These are phyloP conservation scores for Coniochaeta ligniaria DNA, from an alignment of 2,329 filamentous ascomycete species.

Conservation along the genomic window DNA sequence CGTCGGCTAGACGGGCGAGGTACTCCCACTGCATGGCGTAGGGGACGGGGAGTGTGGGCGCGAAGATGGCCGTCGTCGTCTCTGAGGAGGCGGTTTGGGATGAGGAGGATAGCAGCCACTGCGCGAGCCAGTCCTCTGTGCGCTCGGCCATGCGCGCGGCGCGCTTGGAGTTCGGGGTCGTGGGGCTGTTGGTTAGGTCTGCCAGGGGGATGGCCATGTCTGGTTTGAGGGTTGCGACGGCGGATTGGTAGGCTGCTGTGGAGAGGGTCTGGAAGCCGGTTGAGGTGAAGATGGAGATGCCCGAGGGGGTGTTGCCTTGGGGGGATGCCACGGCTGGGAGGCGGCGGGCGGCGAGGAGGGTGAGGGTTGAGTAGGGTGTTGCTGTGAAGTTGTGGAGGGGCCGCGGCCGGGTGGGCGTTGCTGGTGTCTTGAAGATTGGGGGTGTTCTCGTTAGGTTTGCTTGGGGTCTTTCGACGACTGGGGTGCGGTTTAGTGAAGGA, in stretches of 20 bases:
- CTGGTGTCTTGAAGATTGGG: constrained; percentile 35
- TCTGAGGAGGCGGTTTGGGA: constrained; percentile 17
- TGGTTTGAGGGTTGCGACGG: constrained; percentile 58
- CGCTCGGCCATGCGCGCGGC: constrained; percentile 78
- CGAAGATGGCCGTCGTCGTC: constrained; percentile 37
- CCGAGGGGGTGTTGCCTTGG: constrained; percentile 60
- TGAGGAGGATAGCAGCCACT: constrained; percentile 43
- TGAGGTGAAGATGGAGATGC: constrained; percentile 75
- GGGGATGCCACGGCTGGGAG: constrained; percentile 69
- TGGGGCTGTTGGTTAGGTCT: constrained; percentile 52
- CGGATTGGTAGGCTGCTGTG: constrained; percentile 60
- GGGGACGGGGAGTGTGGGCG: constrained; percentile 67
- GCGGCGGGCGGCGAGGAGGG: constrained; percentile 71
- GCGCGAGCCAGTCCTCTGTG: constrained; percentile 73
- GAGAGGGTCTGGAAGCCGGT: constrained; percentile 73
- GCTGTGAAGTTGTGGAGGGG: constrained; percentile 72
- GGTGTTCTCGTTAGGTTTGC: constrained; percentile 33
- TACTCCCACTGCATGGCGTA: constrained; percentile 74
- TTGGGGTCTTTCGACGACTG: constrained; percentile 46
- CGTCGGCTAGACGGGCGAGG: constrained; percentile 60
- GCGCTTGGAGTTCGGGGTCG: constrained; percentile 59
- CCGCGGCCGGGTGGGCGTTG: constrained; percentile 25
- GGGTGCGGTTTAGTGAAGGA: not conserved
- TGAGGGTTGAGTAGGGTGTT: constrained; percentile 55
- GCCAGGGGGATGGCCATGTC: constrained; percentile 76